Conservation (phyloP, 1,284 basidiomycete genomes). For the Rhodotorula mucilaginosa region DNA sequence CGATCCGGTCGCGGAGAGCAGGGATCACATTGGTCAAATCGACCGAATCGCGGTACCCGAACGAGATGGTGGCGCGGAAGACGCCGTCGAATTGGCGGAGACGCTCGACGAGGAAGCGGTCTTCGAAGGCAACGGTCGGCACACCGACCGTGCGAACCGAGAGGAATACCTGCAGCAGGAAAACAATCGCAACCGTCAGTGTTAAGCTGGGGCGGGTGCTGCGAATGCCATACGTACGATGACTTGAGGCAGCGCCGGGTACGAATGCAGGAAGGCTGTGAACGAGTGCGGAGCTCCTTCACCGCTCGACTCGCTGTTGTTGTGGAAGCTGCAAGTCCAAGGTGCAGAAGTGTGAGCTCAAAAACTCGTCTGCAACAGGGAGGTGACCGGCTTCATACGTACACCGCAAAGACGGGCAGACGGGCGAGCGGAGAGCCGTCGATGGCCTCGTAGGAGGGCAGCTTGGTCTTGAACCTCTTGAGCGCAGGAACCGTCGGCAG, state of each 20-base stretch:
- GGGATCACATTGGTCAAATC: conserved; percentile 54
- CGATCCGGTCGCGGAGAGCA: conserved; percentile 56
- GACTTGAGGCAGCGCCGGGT: conserved; percentile 39
- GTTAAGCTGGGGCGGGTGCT: background rate
- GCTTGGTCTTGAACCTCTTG: background rate
- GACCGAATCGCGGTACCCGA: conserved; percentile 62
- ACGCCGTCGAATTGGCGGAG: conserved; percentile 58
- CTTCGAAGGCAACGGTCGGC: conserved; percentile 54
- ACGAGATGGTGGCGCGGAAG: conserved; percentile 8
- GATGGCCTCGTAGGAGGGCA: conserved; percentile 1
- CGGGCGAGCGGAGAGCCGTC: conserved; percentile 11
- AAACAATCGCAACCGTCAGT: background rate
- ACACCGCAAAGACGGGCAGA: conserved; percentile 33
- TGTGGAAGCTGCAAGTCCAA: conserved; percentile 27
- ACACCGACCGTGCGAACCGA: conserved; percentile 58
- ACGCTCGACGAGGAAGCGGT: conserved; percentile 59
- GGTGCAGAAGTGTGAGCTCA: background rate
- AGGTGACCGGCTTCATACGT: background rate
- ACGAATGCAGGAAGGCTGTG: conserved; percentile 34
- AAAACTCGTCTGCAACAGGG: too few relatives aligned
- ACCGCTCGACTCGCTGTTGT: conserved; percentile 20
- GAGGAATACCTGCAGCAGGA: conserved; percentile 57
- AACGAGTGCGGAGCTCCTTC: conserved; percentile 41
- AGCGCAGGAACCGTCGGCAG: background rate
- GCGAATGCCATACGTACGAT: conserved; percentile 18